Conservation (phyloP, 768 basidiomycete species). For the Trametes coccinea region DNA sequence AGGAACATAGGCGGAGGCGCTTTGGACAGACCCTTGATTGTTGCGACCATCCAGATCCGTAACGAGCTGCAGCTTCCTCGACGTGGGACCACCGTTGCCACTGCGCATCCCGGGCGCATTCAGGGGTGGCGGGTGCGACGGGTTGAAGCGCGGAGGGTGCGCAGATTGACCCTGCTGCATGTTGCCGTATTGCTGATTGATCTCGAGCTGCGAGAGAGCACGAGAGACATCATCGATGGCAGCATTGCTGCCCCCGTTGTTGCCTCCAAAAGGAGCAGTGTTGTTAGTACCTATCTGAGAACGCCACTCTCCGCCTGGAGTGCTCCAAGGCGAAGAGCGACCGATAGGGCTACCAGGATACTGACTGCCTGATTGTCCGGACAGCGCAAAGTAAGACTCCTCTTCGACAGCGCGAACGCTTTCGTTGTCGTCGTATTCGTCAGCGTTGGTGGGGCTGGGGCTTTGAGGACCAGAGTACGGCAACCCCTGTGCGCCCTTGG, state of each 20-base stretch:
- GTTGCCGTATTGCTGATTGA: constrained; percentile 41
- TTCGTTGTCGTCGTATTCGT: constrained; percentile 62
- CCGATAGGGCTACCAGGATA: constrained; percentile 59
- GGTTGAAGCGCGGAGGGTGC: constrained; percentile 73
- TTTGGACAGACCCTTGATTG: constrained; percentile 53
- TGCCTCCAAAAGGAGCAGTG: background rate
- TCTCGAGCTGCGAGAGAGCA: constrained; percentile 69
- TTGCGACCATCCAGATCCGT: constrained; percentile 70
- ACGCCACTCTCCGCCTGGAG: constrained; percentile 63
- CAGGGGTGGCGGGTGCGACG: constrained; percentile 46
- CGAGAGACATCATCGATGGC: constrained; percentile 76
- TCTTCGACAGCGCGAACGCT: constrained; percentile 46
- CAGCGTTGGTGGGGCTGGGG: constrained; percentile 51
- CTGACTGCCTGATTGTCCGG: constrained; percentile 40
- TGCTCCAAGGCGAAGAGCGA: constrained; percentile 66
- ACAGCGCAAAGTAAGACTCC: constrained; percentile 51
- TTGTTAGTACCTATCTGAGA: constrained; percentile 36
- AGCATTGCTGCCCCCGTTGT: constrained; percentile 30
- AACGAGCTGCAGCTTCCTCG: constrained; percentile 54
- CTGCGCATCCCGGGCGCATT: constrained; percentile 46
- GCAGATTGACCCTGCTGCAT: constrained; percentile 48
- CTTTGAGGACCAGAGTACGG: constrained; percentile 36
- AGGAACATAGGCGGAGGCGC: constrained; percentile 47
- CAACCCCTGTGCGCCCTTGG: constrained; percentile 34
- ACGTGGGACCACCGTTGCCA: constrained; percentile 38